Conservation (phyloP, 768 basidiomycete species). For the Podaxis rugospora region DNA sequence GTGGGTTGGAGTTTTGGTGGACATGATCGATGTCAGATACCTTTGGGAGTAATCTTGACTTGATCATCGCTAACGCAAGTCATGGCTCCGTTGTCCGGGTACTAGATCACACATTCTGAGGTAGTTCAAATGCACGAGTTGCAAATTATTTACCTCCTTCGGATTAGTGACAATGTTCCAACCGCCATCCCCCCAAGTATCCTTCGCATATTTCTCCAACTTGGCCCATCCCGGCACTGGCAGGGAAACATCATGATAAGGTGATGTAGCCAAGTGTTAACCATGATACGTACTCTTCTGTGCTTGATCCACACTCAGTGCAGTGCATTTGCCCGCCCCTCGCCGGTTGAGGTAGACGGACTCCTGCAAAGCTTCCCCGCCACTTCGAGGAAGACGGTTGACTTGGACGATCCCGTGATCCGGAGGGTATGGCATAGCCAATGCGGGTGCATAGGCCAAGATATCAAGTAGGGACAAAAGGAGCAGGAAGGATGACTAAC, state of each 20-base stretch:
- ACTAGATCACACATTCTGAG: neutral
- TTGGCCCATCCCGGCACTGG: constrained; percentile 13
- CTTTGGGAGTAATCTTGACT: neutral
- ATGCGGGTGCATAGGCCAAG: neutral
- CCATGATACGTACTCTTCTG: neutral
- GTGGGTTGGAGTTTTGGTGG: neutral
- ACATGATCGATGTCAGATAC: neutral
- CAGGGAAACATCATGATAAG: neutral
- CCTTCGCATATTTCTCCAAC: constrained; percentile 13
- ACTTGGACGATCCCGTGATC: neutral
- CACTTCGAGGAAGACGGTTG: neutral
- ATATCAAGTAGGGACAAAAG: neutral
- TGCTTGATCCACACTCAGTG: neutral
- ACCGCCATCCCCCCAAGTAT: constrained; percentile 12
- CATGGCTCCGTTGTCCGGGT: neutral
- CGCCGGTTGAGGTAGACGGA: neutral
- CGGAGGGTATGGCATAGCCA: neutral
- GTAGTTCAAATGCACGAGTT: neutral
- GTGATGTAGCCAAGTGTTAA: neutral
- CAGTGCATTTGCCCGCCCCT: neutral
- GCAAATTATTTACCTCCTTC: constrained; percentile 7
- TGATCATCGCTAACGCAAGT: neutral
- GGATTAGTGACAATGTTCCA: constrained; percentile 13
- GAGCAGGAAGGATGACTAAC: neutral
- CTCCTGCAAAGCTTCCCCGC: neutral